These are phyloP conservation scores for Jamesozyma piceae DNA, from an alignment of 805 yeast genomes.

Conservation along the genomic window DNA sequence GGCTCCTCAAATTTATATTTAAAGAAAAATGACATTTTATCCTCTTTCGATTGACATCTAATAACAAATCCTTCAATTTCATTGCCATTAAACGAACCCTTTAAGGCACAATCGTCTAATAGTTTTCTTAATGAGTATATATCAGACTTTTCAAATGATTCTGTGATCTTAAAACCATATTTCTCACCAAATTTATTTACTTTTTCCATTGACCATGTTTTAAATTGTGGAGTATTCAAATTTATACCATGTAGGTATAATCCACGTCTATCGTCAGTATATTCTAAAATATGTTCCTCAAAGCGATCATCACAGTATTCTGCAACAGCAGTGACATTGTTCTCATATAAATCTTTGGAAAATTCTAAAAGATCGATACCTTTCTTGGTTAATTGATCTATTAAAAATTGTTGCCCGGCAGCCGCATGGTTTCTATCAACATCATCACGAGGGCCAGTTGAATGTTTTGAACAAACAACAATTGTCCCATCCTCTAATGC, in stretches of 20 bases:
- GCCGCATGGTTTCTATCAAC: constrained; percentile 58
- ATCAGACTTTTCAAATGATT: constrained; percentile 34
- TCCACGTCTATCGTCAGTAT: constrained; percentile 59
- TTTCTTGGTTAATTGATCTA: constrained; percentile 38
- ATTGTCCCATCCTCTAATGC: constrained; percentile 69
- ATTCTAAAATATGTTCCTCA: constrained; percentile 87
- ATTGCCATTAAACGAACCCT: constrained; percentile 60
- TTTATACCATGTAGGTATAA: constrained; percentile 87
- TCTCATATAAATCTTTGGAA: constrained; percentile 42
- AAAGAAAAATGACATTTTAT: constrained; percentile 55
- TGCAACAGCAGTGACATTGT: constrained; percentile 74
- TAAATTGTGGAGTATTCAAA: constrained; percentile 50
- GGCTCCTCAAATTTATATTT: constrained; percentile 95
- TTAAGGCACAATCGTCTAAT: constrained; percentile 45
- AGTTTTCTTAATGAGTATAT: constrained; percentile 39
- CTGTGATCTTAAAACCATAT: constrained; percentile 65
- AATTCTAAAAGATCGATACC: constrained; percentile 41
- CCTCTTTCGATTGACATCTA: constrained; percentile 40
- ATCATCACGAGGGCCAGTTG: constrained; percentile 61
- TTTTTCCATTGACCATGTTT: constrained; percentile 50
- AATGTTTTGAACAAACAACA: constrained; percentile 84
- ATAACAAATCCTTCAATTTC: constrained; percentile 94
- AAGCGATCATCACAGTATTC: constrained; percentile 88
- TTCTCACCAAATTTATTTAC: constrained; percentile 51
- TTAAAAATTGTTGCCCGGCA: constrained; percentile 55